phyloP scores from a whole-genome alignment of 495 filamentous ascomycete species.

The Tuber umbilicatum region DNA sequence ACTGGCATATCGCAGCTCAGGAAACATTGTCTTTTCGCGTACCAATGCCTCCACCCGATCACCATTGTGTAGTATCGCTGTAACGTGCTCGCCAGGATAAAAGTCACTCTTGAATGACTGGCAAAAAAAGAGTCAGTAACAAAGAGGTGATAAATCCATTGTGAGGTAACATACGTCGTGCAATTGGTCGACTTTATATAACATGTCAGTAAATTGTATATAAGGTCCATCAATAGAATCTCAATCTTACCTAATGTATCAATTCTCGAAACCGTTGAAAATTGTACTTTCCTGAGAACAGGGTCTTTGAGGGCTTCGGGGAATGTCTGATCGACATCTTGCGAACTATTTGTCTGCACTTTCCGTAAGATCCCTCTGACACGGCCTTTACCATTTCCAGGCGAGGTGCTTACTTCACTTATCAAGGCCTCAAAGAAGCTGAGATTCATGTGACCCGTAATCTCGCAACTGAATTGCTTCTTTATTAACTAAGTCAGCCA shows the following conservation, averaged over 20 bases:
- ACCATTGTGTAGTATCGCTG: slow-evolving; percentile 61
- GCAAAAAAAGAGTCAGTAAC: slow-evolving; percentile 24
- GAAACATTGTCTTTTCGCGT: slow-evolving; percentile 77
- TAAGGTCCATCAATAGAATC: slow-evolving; percentile 12
- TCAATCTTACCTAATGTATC: slow-evolving; percentile 70
- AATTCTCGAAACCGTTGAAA: slow-evolving; percentile 81
- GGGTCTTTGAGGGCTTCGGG: slow-evolving; percentile 88
- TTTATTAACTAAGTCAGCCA: slow-evolving; percentile 39
- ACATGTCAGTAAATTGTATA: slow-evolving; percentile 12
- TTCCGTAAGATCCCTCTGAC: slow-evolving; percentile 7
- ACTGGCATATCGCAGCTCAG: slow-evolving; percentile 49
- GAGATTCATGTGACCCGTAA: slow-evolving; percentile 85
- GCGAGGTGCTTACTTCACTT: slow-evolving; percentile 68
- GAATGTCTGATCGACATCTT: slow-evolving; percentile 83
- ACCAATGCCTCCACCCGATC: slow-evolving; percentile 71
- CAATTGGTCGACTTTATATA: slow-evolving; percentile 55
- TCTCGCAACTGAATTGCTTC: slow-evolving; percentile 87
- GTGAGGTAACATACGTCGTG: slow-evolving; percentile 52
- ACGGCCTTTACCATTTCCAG: not conserved
- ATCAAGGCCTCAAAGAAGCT: slow-evolving; percentile 90
- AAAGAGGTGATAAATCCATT: slow-evolving; percentile 4
- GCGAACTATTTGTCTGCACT: slow-evolving; percentile 67
- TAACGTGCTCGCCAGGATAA: slow-evolving; percentile 83
- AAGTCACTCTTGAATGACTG: slow-evolving; percentile 91
- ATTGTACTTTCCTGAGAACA: slow-evolving; percentile 82